Evolutionary conservation across 257 asterid species (phyloP).

Genomic region (Galeopsis tetrahit): DNA sequence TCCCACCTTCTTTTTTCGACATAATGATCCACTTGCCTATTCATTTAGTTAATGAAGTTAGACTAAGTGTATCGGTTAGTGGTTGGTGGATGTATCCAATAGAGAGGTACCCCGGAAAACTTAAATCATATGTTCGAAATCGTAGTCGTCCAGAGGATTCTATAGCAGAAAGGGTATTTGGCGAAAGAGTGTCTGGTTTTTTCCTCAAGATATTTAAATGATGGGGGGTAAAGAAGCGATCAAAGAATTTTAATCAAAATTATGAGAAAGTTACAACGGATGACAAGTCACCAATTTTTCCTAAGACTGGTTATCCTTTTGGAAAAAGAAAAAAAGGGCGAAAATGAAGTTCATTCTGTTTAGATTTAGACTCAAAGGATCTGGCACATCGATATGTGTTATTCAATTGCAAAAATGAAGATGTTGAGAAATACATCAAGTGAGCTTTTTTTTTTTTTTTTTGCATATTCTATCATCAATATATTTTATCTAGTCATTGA

Average conservation of each 20-base stretch:
- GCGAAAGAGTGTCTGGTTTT: constrained; percentile 9
- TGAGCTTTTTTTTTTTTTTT: neutral
- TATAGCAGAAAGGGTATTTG: constrained; percentile 20
- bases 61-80: neutral
- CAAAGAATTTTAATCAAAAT: neutral
- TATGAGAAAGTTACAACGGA: neutral
- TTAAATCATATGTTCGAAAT: constrained; percentile 5
- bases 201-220: constrained; percentile 18
- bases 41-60: constrained; percentile 17
- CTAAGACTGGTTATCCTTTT: constrained; percentile 8
- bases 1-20: constrained; percentile 4
- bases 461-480: neutral
- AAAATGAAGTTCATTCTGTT: neutral
- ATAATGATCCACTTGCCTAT: neutral
- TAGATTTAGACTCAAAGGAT: neutral
- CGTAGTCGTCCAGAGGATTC: constrained; percentile 13
- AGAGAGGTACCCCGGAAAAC: constrained; percentile 10
- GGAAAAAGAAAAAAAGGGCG: constrained; percentile 7
- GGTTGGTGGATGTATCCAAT: constrained; percentile 21
- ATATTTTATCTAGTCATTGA: neutral
- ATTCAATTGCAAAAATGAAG: neutral
- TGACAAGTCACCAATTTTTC: neutral
- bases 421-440: constrained; percentile 2
- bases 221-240: constrained; percentile 16
- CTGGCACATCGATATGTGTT: constrained; percentile 17